Base-by-base conservation (phyloP, 2,329 filamentous ascomycete genomes). In the Colletotrichum chrysophilum region DNA sequence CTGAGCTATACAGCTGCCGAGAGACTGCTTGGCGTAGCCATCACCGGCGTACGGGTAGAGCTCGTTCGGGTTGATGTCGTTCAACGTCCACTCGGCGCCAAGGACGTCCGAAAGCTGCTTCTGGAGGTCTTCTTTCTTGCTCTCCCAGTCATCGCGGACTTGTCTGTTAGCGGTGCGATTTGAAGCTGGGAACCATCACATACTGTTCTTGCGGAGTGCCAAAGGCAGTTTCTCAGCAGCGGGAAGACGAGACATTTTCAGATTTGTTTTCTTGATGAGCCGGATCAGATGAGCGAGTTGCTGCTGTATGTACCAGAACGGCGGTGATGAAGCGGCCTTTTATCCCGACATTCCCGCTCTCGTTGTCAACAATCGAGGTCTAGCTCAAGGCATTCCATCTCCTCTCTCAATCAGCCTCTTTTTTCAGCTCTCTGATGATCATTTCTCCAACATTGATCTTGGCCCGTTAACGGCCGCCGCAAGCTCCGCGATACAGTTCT, bases 121-220 rank as follows among this genome's bases (percentile, higher is more conserved):
- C 79, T 89, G 88, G 16, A 86, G 77, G 4, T 84, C 86, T 1
- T 76, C 80, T 78, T 87, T 89, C 71, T 87, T 89, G 70, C 80
- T 84, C 21, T 90, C 88, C 85, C 85, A 91, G 18, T 86, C 84
- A 78, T 91, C 90, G 7, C 89, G 88, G 76, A 91, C 88, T 91
- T 56, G 12, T 8, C 7, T 73, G 70, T 77, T 55, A 80, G 79
- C 58, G 56, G 4, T 21, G 16, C 38, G 14, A 18, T 21, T 34
- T n/a, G 16, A n/a, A 14, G 24, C 21, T 9, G 18, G n/a, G 18
- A 14, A 5, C 10, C 28, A 62, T 24, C 14, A 68, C 73, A 5
- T 79, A 90, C 89, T 79, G 80, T 90, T 88, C 83, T 89, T 91
- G 80, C 89, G 88, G 58, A 88, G 79, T 36, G 85, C 86, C 77